A percentile compares a stretch with the other conserved stretches of the same genome.
phyloP scores from a whole-genome alignment of 495 filamentous ascomycete species.

The Hyaloscypha bicolor region DNA sequence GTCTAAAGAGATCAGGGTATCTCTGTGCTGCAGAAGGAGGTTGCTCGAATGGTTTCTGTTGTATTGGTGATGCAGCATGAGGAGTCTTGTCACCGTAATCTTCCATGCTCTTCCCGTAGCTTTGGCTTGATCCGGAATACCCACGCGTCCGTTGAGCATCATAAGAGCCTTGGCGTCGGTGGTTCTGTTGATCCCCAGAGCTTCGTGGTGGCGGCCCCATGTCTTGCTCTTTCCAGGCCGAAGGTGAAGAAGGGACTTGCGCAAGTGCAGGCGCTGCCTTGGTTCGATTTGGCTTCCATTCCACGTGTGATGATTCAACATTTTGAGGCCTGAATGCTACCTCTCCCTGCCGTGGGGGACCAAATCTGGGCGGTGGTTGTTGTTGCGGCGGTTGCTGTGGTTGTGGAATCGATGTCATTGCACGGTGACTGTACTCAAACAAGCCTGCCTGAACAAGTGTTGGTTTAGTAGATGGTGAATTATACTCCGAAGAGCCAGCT shows the following conservation, averaged over 20 bases:
- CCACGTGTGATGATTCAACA: slow-evolving; percentile 22
- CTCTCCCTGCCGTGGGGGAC: background rate
- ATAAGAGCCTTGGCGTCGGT: slow-evolving; percentile 16
- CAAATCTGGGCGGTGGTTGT: slow-evolving; percentile 6
- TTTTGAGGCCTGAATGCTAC: slow-evolving; percentile 8
- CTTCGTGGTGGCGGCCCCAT: slow-evolving; percentile 7
- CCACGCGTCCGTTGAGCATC: slow-evolving; percentile 20
- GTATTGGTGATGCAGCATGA: slow-evolving; percentile 1
- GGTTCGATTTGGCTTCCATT: slow-evolving; percentile 28
- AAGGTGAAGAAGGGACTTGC: background rate
- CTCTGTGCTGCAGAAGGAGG: slow-evolving; percentile 44
- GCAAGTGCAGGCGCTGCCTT: slow-evolving; percentile 13
- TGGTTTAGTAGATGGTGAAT: slow-evolving; percentile 3
- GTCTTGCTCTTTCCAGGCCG: slow-evolving; percentile 16
- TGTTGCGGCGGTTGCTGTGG: background rate
- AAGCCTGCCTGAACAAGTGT: slow-evolving; percentile 5
- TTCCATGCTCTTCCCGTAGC: background rate
- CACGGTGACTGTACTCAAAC: slow-evolving; percentile 8
- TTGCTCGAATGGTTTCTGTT: slow-evolving; percentile 34
- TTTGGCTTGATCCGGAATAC: slow-evolving; percentile 20
- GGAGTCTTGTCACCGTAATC: slow-evolving; percentile 6
- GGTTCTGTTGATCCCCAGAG: slow-evolving; percentile 17
- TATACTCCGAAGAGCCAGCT: background rate
- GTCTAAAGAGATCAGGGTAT: slow-evolving; percentile 38
- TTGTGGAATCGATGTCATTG: background rate